phyloP scores from a whole-genome alignment of 352 stramenopile species.

The Phytophthora aleatoria region DNA sequence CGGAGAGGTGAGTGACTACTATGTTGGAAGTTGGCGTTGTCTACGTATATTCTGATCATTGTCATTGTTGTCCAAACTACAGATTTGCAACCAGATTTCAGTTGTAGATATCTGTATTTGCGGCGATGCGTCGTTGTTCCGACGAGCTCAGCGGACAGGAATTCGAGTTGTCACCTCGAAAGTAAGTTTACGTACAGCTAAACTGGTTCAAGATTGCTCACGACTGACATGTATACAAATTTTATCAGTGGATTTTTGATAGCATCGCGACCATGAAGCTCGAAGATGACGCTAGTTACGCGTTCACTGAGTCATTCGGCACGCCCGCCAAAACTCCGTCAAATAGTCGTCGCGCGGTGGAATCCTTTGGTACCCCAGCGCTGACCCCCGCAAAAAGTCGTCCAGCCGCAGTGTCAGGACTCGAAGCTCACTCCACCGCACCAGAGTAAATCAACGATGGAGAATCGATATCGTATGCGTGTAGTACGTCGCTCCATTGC shows the following conservation, averaged over 20 bases:
- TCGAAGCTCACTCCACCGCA: conserved; percentile 38
- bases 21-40: not conserved
- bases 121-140: conserved; percentile 62
- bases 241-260: conserved; percentile 73
- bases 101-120: conserved; percentile 70
- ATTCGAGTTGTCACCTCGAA: conserved; percentile 71
- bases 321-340: conserved; percentile 16
- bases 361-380: conserved; percentile 12
- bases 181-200: conserved; percentile 31
- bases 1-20: conserved; percentile 53
- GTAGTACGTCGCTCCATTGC: conserved; percentile 3
- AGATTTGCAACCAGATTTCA: conserved; percentile 82
- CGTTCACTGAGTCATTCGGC: conserved; percentile 12
- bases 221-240: not conserved
- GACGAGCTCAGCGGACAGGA: conserved; percentile 56
- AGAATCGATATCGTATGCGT: conserved; percentile 16
- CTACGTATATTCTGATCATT: conserved; percentile 2
- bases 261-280: conserved; percentile 74
- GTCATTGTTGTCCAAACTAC: conserved; percentile 6
- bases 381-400: conserved; percentile 22
- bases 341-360: conserved; percentile 8
- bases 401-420: conserved; percentile 20
- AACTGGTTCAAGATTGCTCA: conserved; percentile 5
- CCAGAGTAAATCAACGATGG: conserved; percentile 26
- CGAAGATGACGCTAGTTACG: conserved; percentile 48